Evolutionary conservation across 2,329 filamentous ascomycete genomes (phyloP).

Genomic region (Alternaria brassicicola): DNA sequence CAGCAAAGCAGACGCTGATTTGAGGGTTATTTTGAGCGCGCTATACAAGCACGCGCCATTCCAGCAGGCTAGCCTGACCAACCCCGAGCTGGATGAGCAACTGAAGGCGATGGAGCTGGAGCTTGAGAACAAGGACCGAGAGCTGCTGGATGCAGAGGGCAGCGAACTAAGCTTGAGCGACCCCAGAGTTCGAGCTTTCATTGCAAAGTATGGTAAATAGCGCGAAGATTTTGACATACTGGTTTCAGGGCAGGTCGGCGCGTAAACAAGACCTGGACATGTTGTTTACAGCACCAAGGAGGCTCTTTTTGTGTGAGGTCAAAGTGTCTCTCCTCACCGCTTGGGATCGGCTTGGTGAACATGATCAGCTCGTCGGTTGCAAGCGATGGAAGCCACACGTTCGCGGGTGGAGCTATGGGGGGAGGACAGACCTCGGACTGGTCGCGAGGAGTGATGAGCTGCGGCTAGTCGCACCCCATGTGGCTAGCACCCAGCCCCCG

Average conservation of each 20-base stretch:
- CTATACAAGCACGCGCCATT: slow-evolving; percentile 49
- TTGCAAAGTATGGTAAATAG: slow-evolving; percentile 40
- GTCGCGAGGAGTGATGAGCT: slow-evolving; percentile 24
- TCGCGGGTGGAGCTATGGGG: slow-evolving; percentile 11
- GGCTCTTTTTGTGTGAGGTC: background rate
- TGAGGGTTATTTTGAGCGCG: slow-evolving; percentile 46
- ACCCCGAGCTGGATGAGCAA: slow-evolving; percentile 35
- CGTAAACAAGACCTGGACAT: slow-evolving; percentile 3
- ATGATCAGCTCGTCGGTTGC: slow-evolving; percentile 5
- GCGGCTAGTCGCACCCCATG: slow-evolving; percentile 11
- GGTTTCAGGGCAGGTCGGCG: background rate
- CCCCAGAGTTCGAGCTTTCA: slow-evolving; percentile 39
- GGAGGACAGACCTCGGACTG: slow-evolving; percentile 26
- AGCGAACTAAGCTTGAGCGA: slow-evolving; percentile 40
- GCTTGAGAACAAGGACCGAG: slow-evolving; percentile 47
- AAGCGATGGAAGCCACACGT: slow-evolving; percentile 4
- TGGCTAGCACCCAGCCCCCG: slow-evolving; percentile 27
- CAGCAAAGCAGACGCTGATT: slow-evolving; percentile 45
- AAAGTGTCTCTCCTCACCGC: background rate
- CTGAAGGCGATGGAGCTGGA: slow-evolving; percentile 47
- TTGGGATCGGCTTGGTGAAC: background rate
- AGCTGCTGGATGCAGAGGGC: slow-evolving; percentile 46
- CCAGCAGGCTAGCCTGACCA: slow-evolving; percentile 32
- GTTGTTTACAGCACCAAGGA: background rate
- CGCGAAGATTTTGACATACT: background rate